These are phyloP conservation scores for Pythium rhizo-oryzae DNA, from an alignment of 352 stramenopile species.

Conservation along the genomic window DNA sequence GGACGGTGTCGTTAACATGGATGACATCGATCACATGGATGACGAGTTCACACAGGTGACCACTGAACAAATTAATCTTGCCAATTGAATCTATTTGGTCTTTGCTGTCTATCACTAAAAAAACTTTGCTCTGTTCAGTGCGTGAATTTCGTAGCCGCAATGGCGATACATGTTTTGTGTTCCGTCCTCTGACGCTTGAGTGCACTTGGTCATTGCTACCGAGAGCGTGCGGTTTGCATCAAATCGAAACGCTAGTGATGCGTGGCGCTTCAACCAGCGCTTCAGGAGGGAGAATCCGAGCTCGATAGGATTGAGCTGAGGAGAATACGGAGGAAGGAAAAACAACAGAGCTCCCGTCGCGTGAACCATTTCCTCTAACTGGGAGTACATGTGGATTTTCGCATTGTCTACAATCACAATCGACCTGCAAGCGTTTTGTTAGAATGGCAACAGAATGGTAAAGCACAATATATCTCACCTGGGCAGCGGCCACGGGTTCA, in stretches of 20 bases:
- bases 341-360: slow-evolving; percentile 85
- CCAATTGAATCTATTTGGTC: background rate
- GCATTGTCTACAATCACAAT: slow-evolving; percentile 69
- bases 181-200: background rate
- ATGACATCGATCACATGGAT: slow-evolving; percentile 4
- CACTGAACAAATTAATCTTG: slow-evolving; percentile 1
- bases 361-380: slow-evolving; percentile 92
- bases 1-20: background rate
- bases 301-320: slow-evolving; percentile 34
- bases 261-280: slow-evolving; percentile 28
- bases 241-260: slow-evolving; percentile 19
- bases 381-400: slow-evolving; percentile 91
- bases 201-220: slow-evolving; percentile 21
- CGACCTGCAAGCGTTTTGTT: slow-evolving; percentile 31
- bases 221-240: slow-evolving; percentile 18
- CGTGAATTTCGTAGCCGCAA: too few relatives aligned
- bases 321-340: slow-evolving; percentile 31
- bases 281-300: slow-evolving; percentile 29
- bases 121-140: too few relatives aligned
- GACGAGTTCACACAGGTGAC: background rate
- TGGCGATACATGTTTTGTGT: too few relatives aligned
- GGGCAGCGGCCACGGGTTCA: slow-evolving; percentile 85
- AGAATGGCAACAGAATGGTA: background rate
- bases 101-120: too few relatives aligned
- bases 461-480: background rate